Conservation (phyloP, 2,329 filamentous ascomycete genomes). For the Verticillium nonalfalfae region DNA sequence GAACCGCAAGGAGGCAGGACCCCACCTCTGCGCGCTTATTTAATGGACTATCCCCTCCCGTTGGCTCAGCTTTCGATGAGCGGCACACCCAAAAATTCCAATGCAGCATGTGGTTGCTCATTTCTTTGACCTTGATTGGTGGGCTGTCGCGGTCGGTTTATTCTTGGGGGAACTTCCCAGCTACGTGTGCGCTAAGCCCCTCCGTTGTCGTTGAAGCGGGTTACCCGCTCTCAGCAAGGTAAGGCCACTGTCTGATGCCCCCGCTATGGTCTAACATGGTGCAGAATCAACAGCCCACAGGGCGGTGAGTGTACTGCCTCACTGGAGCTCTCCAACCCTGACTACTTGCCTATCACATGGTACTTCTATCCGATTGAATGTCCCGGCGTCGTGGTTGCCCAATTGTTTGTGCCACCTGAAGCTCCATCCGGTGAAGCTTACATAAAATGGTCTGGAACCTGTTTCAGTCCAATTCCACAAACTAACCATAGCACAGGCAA, state of each 20-base stretch:
- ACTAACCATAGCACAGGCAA: background rate
- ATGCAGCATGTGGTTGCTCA: background rate
- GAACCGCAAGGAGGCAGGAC: background rate
- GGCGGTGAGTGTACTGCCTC: background rate
- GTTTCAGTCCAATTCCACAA: background rate
- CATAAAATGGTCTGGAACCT: background rate
- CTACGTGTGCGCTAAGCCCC: background rate
- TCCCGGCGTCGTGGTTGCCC: background rate
- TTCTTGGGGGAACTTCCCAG: background rate
- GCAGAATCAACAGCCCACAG: background rate
- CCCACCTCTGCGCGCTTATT: background rate
- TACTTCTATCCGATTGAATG: background rate
- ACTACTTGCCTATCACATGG: background rate
- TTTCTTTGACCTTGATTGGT: background rate
- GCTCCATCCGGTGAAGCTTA: background rate
- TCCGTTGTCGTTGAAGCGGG: background rate
- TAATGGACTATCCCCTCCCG: background rate
- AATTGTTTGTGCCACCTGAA: background rate
- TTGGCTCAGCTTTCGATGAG: background rate
- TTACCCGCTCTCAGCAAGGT: background rate
- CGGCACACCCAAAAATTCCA: background rate
- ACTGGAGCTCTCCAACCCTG: background rate
- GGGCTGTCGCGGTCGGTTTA: background rate
- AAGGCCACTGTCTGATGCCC: background rate
- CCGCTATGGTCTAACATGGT: background rate